Conservation (phyloP, 2,329 filamentous ascomycete species). For the Chrysosporium keratinophilum region DNA sequence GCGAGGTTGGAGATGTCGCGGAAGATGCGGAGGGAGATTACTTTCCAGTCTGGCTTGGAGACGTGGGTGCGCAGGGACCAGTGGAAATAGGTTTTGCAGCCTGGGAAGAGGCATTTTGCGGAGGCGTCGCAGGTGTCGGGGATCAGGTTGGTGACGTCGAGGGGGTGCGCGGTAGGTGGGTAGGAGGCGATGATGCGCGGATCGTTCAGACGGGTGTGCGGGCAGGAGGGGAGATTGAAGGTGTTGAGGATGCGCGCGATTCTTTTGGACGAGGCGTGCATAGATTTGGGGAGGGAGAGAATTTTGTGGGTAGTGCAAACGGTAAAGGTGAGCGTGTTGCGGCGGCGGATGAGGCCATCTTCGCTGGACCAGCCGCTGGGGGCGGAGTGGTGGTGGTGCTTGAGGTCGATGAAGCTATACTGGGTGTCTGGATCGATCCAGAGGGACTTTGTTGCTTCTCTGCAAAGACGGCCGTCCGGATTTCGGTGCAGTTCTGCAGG, state of each 20-base stretch:
- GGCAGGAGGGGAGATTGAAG: constrained; percentile 14
- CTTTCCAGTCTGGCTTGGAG: constrained; percentile 8
- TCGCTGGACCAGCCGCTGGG: not conserved
- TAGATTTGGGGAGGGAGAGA: constrained; percentile 10
- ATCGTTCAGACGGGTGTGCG: constrained; percentile 11
- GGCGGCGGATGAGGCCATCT: not conserved
- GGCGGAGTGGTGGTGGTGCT: not conserved
- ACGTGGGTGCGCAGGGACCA: constrained; percentile 7
- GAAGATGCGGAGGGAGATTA: constrained; percentile 11
- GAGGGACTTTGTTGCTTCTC: constrained; percentile 1
- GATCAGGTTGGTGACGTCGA: not conserved
- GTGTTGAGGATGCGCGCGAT: constrained; percentile 10
- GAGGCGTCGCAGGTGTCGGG: constrained; percentile 2
- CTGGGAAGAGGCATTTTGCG: constrained; percentile 10
- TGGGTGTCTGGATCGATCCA: constrained; percentile 11
- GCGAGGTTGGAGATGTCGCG: constrained; percentile 4
- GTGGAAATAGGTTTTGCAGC: constrained; percentile 11
- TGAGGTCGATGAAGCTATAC: constrained; percentile 10
- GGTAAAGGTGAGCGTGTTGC: not conserved
- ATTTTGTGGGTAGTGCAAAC: constrained; percentile 10
- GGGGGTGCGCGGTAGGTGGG: not conserved
- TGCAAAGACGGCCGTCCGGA: constrained; percentile 5
- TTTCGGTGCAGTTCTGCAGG: not conserved
- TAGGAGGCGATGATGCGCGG: constrained; percentile 8
- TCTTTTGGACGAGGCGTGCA: constrained; percentile 2